Evolutionary conservation across 2,329 filamentous ascomycete species (phyloP), one percentile per base, ranked within the genome.

Genomic region (Coniochaeta sp.): DNA sequence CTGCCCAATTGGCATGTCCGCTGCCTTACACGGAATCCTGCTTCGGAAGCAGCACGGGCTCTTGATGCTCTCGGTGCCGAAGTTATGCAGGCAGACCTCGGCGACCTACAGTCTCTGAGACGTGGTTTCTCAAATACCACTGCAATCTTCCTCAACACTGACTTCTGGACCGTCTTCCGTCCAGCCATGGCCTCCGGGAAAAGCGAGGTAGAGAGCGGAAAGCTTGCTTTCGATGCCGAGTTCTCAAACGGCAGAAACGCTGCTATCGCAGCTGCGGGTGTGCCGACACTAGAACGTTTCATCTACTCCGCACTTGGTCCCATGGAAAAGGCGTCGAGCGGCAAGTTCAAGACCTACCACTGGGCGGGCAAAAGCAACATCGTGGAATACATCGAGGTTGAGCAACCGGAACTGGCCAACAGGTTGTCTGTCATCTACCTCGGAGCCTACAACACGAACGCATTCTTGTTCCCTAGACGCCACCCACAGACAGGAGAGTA

Each of bases 391-490:
- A 70, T 72, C 60, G 58, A 68, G 59, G 58, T 61, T 1, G 61
- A 68, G 22, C 44, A 65, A 7, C 65, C 67, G 0, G 66, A 65
- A 6, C 61, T 73, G n/a, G 65, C 67, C 6, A 64, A 65, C 56
- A 73, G 71, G 59, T 64, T 62, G 6, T 72, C 70, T 0, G 65
- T 67, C 26, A 68, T 74, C n/a, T 71, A 72, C 28, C 38, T 71
- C 1, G 69, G 70, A 17, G 69, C 64, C 5, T 74, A 75, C 52
- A 64, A 63, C 5, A 68, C 69, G 6, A 74, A 74, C 59, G 61
- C 64, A 0, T 65, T 73, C 3, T 61, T 74, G 4, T 52, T 62
- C 14, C 72, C 72, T 1, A 68, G 68, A 57, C 65, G 63, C 3
- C 65, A 75, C 22, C 57, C 65, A 0, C 59, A 62, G 0, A 70